phyloP scores from a whole-genome alignment of 1,139 yeast species.

The Debaryomyces singareniensis region DNA sequence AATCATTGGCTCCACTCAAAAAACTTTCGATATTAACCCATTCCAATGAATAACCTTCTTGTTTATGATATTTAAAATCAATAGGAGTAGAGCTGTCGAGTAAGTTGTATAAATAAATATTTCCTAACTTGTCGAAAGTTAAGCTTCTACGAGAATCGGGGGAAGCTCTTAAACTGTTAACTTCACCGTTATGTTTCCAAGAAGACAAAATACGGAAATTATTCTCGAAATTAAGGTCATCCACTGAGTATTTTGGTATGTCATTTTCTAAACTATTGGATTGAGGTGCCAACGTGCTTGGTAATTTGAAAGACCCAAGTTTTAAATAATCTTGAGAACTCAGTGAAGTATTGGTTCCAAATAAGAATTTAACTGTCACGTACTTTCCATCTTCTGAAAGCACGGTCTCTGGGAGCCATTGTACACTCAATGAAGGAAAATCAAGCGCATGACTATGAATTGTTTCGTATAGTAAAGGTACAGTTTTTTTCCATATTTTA shows the following conservation, averaged over 20 bases:
- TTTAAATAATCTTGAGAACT: constrained; percentile 38
- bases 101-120: constrained; percentile 36
- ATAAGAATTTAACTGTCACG: constrained; percentile 35
- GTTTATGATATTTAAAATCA: constrained; percentile 52
- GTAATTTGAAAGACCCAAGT: constrained; percentile 42
- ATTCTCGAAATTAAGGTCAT: constrained; percentile 4
- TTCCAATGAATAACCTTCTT: constrained; percentile 65
- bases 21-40: constrained; percentile 50
- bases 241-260: constrained; percentile 16
- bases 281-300: constrained; percentile 42
- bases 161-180: constrained; percentile 39
- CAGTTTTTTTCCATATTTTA: constrained; percentile 92
- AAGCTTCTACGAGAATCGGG: constrained; percentile 33
- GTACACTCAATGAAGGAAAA: constrained; percentile 51
- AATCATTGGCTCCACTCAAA: constrained; percentile 64
- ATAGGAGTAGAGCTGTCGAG: constrained; percentile 14
- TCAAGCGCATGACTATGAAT: constrained; percentile 64
- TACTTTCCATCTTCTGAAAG: constrained; percentile 27
- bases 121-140: constrained; percentile 48
- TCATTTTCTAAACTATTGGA: constrained; percentile 16
- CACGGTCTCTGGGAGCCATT: constrained; percentile 40
- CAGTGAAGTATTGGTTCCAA: constrained; percentile 44
- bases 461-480: constrained; percentile 81
- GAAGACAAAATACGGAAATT: constrained; percentile 31
- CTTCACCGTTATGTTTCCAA: constrained; percentile 53